Evolutionary conservation across 116 monocot genomes (phyloP).

Genomic region (Cymodocea nodosa): DNA sequence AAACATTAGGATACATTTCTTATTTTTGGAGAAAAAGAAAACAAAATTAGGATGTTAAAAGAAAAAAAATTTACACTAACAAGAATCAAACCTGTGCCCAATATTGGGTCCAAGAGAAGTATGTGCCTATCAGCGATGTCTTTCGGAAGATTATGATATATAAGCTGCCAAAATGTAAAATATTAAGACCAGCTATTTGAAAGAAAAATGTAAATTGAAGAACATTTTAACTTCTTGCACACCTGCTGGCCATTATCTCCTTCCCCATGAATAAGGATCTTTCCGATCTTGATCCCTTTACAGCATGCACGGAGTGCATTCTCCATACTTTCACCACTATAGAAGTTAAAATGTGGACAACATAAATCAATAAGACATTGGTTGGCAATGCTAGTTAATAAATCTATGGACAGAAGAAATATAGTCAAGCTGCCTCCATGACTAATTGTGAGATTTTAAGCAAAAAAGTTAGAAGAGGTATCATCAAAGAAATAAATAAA

Average conservation of each 20-base stretch:
- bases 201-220: too few species aligned
- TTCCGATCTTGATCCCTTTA: constrained; percentile 90
- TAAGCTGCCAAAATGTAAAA: constrained; percentile 47
- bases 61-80: not conserved
- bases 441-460: not conserved
- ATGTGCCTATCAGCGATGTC: constrained; percentile 91
- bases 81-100: constrained; percentile 71
- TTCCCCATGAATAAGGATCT: constrained; percentile 88
- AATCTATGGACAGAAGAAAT: not conserved
- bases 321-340: constrained; percentile 96
- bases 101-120: constrained; percentile 87
- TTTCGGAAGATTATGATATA: constrained; percentile 92
- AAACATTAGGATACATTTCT: too few species aligned
- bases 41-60: too few species aligned
- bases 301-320: constrained; percentile 90
- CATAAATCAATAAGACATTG: not conserved
- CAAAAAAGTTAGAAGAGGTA: not conserved
- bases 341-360: not conserved
- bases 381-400: not conserved
- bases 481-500: not conserved
- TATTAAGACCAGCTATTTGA: not conserved
- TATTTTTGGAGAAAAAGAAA: too few species aligned
- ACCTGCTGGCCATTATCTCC: constrained; percentile 95
- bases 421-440: not conserved
- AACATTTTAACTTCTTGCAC: constrained; percentile 5